Conservation (phyloP, 1,284 basidiomycete species). For the Hortiboletus rubellus region DNA sequence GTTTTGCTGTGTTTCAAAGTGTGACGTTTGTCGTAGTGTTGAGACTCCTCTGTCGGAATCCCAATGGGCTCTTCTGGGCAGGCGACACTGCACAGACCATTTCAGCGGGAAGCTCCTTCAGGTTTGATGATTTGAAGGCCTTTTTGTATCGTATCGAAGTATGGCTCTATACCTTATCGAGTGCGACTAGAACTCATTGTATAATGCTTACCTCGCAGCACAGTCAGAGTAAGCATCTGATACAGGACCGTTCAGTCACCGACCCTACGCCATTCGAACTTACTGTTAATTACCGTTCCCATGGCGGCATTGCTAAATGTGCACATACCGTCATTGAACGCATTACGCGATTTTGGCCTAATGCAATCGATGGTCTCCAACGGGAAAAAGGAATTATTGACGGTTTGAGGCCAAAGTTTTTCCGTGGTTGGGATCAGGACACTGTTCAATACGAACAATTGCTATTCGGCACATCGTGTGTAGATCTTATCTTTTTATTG, state of each 20-base stretch:
- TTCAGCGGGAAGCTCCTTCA: conserved; percentile 66
- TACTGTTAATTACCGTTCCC: conserved; percentile 67
- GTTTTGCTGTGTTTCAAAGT: background rate
- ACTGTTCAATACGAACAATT: conserved; percentile 58
- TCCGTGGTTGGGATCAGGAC: conserved; percentile 53
- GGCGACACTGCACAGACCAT: conserved; percentile 81
- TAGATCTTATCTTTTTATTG: background rate
- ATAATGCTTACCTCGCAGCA: conserved; percentile 11
- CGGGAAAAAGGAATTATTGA: conserved; percentile 59
- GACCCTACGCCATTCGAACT: conserved; percentile 59
- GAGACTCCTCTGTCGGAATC: conserved; percentile 58
- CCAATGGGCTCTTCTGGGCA: conserved; percentile 72
- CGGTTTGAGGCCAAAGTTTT: conserved; percentile 62
- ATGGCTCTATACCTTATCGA: background rate
- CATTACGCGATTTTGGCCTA: conserved; percentile 62
- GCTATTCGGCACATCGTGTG: conserved; percentile 51
- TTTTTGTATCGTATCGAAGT: conserved; percentile 64
- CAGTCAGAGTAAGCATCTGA: conserved; percentile 17
- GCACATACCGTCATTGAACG: conserved; percentile 65
- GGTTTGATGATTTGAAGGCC: conserved; percentile 70
- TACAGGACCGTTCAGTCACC: conserved; percentile 16
- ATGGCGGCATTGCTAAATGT: conserved; percentile 66
- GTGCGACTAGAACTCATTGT: rapidly evolving
- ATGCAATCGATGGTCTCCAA: conserved; percentile 61
- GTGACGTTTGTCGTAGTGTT: conserved; percentile 47